Percentiles rank a stretch among this genome's conserved stretches.
Evolutionary conservation across 202 grass and related monocot species (phyloP).

Genomic region (Musa balbisiana): DNA sequence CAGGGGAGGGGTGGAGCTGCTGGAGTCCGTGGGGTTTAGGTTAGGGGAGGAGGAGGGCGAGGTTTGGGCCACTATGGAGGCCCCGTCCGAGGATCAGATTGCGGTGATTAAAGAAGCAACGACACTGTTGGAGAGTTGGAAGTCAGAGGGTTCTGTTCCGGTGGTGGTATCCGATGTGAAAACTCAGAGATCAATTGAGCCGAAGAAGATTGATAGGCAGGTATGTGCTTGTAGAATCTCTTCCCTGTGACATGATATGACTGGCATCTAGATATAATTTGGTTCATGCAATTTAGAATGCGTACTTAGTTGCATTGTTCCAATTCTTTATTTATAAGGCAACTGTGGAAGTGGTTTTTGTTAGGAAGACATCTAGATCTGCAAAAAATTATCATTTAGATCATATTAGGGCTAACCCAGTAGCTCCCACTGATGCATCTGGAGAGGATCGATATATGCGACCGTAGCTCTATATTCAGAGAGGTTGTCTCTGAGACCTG

Average conservation of each 20-base stretch:
- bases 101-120: conserved; percentile 40
- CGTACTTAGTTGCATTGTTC: neutral
- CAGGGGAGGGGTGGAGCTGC: conserved; percentile 53
- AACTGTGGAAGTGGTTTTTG: neutral
- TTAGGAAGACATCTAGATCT: neutral
- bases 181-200: conserved; percentile 6
- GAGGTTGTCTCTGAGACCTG: too few relatives aligned
- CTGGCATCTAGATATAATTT: neutral
- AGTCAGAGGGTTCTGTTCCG: conserved; percentile 20
- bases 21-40: conserved; percentile 63
- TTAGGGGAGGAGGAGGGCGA: conserved; percentile 57
- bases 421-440: too few relatives aligned
- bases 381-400: neutral
- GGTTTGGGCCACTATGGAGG: conserved; percentile 64
- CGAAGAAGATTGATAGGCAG: conserved; percentile 61
- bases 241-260: neutral
- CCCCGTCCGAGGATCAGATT: conserved; percentile 37
- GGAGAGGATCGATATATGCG: too few relatives aligned
- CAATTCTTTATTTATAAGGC: neutral
- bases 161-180: conserved; percentile 16
- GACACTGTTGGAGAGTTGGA: conserved; percentile 48
- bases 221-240: conserved; percentile 25
- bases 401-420: neutral
- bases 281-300: neutral
- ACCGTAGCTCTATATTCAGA: too few relatives aligned